Evolutionary conservation across 2,329 filamentous ascomycete species (phyloP).

Genomic region (Onygenales sp.): DNA sequence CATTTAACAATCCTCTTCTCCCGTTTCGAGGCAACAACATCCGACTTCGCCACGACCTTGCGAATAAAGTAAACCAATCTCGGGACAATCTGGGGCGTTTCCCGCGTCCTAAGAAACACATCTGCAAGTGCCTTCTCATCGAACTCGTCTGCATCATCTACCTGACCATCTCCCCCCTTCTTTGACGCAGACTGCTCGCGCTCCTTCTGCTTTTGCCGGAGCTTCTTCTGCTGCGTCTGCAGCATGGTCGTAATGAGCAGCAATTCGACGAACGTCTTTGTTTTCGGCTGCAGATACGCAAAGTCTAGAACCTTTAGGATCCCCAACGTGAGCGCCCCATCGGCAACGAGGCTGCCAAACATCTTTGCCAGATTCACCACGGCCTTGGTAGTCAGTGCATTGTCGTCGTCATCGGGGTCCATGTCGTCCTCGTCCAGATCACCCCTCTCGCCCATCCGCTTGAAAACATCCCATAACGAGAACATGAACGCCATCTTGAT

Average conservation of each 20-base stretch:
- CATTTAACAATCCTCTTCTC: constrained; percentile 44
- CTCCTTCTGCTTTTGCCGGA: constrained; percentile 10
- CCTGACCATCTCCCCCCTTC: constrained; percentile 14
- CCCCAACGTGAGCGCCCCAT: constrained; percentile 49
- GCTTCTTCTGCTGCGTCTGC: constrained; percentile 47
- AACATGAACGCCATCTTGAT: constrained; percentile 81
- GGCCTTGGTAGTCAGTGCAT: constrained; percentile 43
- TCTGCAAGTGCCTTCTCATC: constrained; percentile 53
- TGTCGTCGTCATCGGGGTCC: constrained; percentile 44
- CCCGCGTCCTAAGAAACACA: constrained; percentile 56
- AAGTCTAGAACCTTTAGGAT: constrained; percentile 61
- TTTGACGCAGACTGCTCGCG: constrained; percentile 11
- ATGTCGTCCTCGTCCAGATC: constrained; percentile 51
- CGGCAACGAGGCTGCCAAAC: constrained; percentile 53
- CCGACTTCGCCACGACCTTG: constrained; percentile 62
- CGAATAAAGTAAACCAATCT: constrained; percentile 73
- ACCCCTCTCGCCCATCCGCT: constrained; percentile 66
- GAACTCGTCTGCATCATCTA: constrained; percentile 22
- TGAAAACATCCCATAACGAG: constrained; percentile 76
- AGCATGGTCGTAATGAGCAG: constrained; percentile 68
- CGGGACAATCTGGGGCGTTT: constrained; percentile 57
- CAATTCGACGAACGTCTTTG: constrained; percentile 68
- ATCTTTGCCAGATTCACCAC: constrained; percentile 61
- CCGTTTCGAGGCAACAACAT: constrained; percentile 39
- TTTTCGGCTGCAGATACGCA: constrained; percentile 65